Conservation (phyloP, 805 yeast species). For the Saccharomycodes ludwigii region DNA sequence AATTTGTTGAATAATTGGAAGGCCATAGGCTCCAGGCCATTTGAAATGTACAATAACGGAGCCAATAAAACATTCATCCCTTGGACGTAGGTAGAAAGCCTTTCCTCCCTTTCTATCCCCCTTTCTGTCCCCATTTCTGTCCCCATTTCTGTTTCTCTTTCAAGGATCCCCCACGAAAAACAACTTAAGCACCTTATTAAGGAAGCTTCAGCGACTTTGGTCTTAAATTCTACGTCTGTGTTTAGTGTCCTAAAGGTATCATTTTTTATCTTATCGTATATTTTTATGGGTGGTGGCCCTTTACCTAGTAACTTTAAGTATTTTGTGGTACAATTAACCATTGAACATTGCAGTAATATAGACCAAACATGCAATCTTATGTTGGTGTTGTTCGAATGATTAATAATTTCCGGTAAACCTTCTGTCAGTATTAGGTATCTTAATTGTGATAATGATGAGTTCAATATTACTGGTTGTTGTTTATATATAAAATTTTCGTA, state of each 20-base stretch:
- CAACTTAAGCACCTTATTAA: slow-evolving; percentile 59
- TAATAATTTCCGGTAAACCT: slow-evolving; percentile 11
- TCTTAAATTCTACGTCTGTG: slow-evolving; percentile 54
- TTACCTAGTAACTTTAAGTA: slow-evolving; percentile 41
- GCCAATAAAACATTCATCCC: slow-evolving; percentile 84
- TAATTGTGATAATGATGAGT: slow-evolving; percentile 11
- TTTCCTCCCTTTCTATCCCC: too few relatives aligned
- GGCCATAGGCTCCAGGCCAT: slow-evolving; percentile 62
- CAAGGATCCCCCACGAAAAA: slow-evolving; percentile 40
- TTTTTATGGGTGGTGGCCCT: slow-evolving; percentile 48
- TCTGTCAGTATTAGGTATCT: slow-evolving; percentile 14
- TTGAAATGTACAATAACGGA: slow-evolving; percentile 63
- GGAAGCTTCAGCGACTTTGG: slow-evolving; percentile 55
- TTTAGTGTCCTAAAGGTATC: slow-evolving; percentile 81
- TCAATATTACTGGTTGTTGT: slow-evolving; percentile 11
- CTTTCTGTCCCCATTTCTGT: too few relatives aligned
- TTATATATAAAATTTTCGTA: slow-evolving; percentile 1
- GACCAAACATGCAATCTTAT: slow-evolving; percentile 68
- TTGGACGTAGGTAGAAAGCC: too few relatives aligned
- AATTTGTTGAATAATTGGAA: slow-evolving; percentile 56
- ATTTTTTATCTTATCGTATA: slow-evolving; percentile 52
- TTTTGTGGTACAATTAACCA: slow-evolving; percentile 36
- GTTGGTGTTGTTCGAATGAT: slow-evolving; percentile 9
- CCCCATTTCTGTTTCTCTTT: too few relatives aligned
- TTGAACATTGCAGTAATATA: slow-evolving; percentile 52